Percentiles rank a stretch among this genome's conserved stretches.
Conservation (phyloP, 495 filamentous ascomycete genomes). For the Chaetomium tenue region DNA sequence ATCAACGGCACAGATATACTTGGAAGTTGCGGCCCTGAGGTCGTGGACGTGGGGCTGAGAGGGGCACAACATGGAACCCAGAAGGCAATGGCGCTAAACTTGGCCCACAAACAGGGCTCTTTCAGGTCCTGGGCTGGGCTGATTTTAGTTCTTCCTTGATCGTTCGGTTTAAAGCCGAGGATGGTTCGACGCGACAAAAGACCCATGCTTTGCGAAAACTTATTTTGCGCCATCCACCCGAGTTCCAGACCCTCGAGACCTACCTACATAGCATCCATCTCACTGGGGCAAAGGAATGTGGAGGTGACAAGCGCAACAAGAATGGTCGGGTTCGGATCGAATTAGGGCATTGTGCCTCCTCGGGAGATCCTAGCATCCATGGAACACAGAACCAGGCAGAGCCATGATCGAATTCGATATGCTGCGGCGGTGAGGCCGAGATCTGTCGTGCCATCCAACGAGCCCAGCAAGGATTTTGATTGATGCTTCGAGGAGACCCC, state of each 20-base stretch:
- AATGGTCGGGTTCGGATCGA: neutral
- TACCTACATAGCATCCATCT: too few species aligned
- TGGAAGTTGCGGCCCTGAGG: neutral
- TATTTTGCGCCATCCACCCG: too few species aligned
- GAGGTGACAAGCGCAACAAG: neutral
- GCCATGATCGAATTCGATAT: neutral
- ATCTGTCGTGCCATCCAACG: slow-evolving; percentile 1
- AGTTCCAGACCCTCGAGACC: too few species aligned
- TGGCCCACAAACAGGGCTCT: slow-evolving; percentile 1
- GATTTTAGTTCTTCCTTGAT: neutral
- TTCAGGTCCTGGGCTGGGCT: neutral
- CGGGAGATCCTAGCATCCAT: neutral
- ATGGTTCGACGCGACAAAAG: too few species aligned
- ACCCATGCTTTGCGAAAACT: too few species aligned
- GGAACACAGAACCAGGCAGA: neutral
- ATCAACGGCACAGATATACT: neutral
- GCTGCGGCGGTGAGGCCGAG: slow-evolving; percentile 3
- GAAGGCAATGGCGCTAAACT: neutral
- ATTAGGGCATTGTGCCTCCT: too few species aligned
- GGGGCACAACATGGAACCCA: neutral
- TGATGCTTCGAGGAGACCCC: neutral
- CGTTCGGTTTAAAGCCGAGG: neutral
- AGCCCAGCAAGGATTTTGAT: neutral
- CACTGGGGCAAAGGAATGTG: neutral
- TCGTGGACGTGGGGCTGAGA: neutral